These are phyloP conservation scores for Pestalotiopsis sp. DNA, from an alignment of 2,329 filamentous ascomycete genomes.

Conservation along the genomic window DNA sequence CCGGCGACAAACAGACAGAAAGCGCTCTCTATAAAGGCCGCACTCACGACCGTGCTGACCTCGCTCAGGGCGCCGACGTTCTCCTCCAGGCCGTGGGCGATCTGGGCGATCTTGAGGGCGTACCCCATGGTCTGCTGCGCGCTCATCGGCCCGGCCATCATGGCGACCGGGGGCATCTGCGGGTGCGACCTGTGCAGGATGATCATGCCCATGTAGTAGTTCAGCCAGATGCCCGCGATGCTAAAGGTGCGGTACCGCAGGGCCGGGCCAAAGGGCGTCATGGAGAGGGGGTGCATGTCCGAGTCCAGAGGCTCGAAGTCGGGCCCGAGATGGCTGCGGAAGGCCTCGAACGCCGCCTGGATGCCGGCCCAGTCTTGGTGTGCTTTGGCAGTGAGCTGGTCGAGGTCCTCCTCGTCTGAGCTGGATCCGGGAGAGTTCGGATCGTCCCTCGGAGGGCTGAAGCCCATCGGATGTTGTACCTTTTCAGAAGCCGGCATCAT, in stretches of 20 bases:
- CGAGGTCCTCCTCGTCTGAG: slow-evolving; percentile 60
- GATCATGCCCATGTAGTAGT: slow-evolving; percentile 84
- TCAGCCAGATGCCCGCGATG: slow-evolving; percentile 86
- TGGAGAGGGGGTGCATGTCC: slow-evolving; percentile 63
- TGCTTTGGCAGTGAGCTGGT: slow-evolving; percentile 69
- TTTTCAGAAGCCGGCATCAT: slow-evolving; percentile 57
- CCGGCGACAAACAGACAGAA: slow-evolving; percentile 87
- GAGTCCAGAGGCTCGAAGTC: slow-evolving; percentile 76
- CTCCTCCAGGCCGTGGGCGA: slow-evolving; percentile 72
- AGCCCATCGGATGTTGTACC: slow-evolving; percentile 55
- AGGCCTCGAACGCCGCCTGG: slow-evolving; percentile 67
- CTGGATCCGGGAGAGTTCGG: slow-evolving; percentile 44
- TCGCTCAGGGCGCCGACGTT: slow-evolving; percentile 54
- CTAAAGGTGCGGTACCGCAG: slow-evolving; percentile 83
- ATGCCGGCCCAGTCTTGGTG: slow-evolving; percentile 80
- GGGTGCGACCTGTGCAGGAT: slow-evolving; percentile 83
- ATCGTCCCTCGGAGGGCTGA: slow-evolving; percentile 50
- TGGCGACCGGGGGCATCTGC: slow-evolving; percentile 86
- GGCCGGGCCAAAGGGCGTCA: slow-evolving; percentile 81
- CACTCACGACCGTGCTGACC: slow-evolving; percentile 77
- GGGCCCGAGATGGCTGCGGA: slow-evolving; percentile 68
- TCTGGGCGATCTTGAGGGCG: slow-evolving; percentile 77
- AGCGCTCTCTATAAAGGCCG: slow-evolving; percentile 79
- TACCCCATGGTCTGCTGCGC: slow-evolving; percentile 71
- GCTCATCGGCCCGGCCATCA: slow-evolving; percentile 81